Evolutionary conservation across 345 rosid genomes (phyloP), one percentile per base, ranked within the genome.

Genomic region (Geranium rotundifolium): DNA sequence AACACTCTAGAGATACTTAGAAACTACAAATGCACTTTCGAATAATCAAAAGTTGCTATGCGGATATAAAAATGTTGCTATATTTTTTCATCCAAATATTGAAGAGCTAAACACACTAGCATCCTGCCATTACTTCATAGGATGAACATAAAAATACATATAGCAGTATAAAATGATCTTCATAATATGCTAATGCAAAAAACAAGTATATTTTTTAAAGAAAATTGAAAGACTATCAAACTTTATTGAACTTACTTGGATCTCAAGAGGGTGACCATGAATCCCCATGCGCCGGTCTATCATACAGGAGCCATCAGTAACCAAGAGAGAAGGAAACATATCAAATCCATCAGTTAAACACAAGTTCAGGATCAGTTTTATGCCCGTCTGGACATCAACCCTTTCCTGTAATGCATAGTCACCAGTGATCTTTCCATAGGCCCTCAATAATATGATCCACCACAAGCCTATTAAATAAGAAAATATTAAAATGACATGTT

Each of bases 301-400:
- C 96, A 89, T 89, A 78, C 96, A 89, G 67, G 96, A 89, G 19
- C 96, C 91, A 57, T 89, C 96, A 1, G 96, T 89, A 58, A 89
- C 95, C 20, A 86, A 57, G 31, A 89, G 85, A 61, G 96, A 80
- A 62, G 93, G 93, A 71, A 89, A 89, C 96, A 89, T 89, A 75
- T 89, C 96, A 57, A 89, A 89, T 13, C 95, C 95, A 75, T 89
- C 95, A 0, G 96, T 69, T 70, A 86, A 77, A 72, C 96, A 89
- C 76, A 86, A 70, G 63, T 86, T 89, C 70, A 86, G 70, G 20
- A 89, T 77, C 65, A 89, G 71, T 64, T 83, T 86, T 72, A 89
- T 85, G 58, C 95, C 96, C 2, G 88, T 89, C 71, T 89, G 96
- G 61, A 89, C 96, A 75, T 89, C 96, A 54, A 89, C 91, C 67